A percentile compares a stretch with the other conserved stretches of the same genome.
Conservation (phyloP, 2,329 filamentous ascomycete genomes). For the Phyllosticta ampelicida region DNA sequence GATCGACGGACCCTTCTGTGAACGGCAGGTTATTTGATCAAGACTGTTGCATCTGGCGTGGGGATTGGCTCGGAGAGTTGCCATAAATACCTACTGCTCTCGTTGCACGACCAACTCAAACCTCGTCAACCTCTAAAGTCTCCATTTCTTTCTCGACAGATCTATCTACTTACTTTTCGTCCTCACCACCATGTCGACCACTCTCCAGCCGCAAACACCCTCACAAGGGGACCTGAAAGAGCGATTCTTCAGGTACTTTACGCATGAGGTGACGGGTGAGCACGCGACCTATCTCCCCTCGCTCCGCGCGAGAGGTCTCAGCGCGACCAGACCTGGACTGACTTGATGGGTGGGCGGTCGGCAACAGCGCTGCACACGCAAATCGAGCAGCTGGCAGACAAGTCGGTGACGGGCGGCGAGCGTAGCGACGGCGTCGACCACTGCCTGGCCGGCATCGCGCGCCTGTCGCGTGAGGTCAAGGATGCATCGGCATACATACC, state of each 20-base stretch:
- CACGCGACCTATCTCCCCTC: slow-evolving; percentile 2
- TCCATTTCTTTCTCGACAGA: background rate
- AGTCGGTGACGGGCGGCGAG: slow-evolving; percentile 57
- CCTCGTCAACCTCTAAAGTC: background rate
- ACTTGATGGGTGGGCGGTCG: slow-evolving; percentile 1
- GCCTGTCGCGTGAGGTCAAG: slow-evolving; percentile 71
- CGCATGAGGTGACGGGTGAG: slow-evolving; percentile 59
- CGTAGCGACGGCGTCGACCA: slow-evolving; percentile 72
- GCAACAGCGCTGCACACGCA: slow-evolving; percentile 62
- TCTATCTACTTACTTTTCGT: background rate
- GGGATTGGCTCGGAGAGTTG: background rate
- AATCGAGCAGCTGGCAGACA: slow-evolving; percentile 56
- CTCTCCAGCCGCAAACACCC: background rate
- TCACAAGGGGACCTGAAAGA: slow-evolving; percentile 47
- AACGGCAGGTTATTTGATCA: background rate
- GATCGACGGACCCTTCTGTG: slow-evolving; percentile 4
- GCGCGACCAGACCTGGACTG: background rate
- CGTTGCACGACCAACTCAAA: background rate
- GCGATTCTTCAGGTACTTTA: slow-evolving; percentile 76
- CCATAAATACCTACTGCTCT: background rate
- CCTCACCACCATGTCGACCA: slow-evolving; percentile 2
- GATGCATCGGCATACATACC: slow-evolving; percentile 75
- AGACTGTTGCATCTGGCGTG: background rate
- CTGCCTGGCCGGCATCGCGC: slow-evolving; percentile 67
- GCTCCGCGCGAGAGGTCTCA: background rate